Percentiles rank a stretch among this genome's conserved stretches.
Evolutionary conservation across 371 early-diverging fungal species (phyloP).

Genomic region (Phascolomyces articulosus): DNA sequence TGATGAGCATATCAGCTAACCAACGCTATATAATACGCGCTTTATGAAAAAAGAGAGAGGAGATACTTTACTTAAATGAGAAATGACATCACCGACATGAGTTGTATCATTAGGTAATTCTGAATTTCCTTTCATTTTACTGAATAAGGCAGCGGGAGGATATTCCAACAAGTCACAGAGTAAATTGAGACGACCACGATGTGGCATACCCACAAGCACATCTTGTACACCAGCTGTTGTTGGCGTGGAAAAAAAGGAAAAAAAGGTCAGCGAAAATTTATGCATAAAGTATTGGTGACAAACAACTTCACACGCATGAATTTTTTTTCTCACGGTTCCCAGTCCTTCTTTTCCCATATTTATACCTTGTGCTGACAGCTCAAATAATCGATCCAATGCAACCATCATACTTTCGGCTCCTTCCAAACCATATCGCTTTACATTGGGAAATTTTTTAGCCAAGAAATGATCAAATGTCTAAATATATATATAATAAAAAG

Average conservation of each 20-base stretch:
- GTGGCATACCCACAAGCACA: constrained; percentile 93
- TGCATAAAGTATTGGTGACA: background rate
- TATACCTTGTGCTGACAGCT: constrained; percentile 55
- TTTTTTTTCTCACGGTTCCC: background rate
- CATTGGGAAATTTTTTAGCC: constrained; percentile 92
- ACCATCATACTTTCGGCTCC: constrained; percentile 98
- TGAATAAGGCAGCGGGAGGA: constrained; percentile 82
- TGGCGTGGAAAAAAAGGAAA: background rate
- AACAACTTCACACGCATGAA: background rate
- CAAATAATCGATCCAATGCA: constrained; percentile 86
- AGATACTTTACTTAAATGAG: constrained; percentile 63
- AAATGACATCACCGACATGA: constrained; percentile 91
- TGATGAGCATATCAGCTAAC: no score
- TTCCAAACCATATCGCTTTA: constrained; percentile 96
- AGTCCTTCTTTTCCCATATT: background rate
- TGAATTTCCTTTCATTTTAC: constrained; percentile 89
- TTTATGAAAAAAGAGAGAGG: background rate
- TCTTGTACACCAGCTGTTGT: constrained; percentile 75
- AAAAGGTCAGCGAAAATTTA: background rate
- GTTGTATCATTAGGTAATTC: constrained; percentile 82
- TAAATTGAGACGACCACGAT: constrained; percentile 95
- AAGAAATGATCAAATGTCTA: constrained; percentile 94
- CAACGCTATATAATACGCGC: background rate
- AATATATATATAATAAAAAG: background rate
- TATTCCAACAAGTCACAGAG: constrained; percentile 84